Percentiles rank a stretch among this genome's conserved stretches.
Evolutionary conservation across 2,329 filamentous ascomycete genomes (phyloP).

Genomic region (Boeremia exigua): DNA sequence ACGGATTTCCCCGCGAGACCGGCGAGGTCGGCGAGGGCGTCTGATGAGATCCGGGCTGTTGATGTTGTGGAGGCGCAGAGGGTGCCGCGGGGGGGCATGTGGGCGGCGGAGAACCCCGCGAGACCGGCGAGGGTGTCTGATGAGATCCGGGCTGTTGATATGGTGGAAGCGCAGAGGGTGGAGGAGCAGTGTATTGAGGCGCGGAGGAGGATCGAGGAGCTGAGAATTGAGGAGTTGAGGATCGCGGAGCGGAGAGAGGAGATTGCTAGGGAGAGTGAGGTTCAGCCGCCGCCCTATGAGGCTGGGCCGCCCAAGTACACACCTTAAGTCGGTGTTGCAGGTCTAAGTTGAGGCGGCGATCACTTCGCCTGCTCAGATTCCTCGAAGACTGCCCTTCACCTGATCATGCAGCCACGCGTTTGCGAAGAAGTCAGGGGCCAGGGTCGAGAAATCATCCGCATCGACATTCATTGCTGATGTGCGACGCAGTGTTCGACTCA

Average conservation of each 20-base stretch:
- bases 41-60: not conserved
- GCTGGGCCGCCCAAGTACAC: slow-evolving; percentile 23
- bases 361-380: not conserved
- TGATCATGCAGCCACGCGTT: no score
- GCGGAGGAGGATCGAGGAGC: not conserved
- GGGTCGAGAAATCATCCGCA: no score
- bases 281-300: not conserved
- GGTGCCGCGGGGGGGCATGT: not conserved
- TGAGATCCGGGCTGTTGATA: not conserved
- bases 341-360: not conserved
- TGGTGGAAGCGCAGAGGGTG: not conserved
- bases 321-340: not conserved
- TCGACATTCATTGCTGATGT: no score
- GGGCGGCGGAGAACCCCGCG: not conserved
- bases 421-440: no score
- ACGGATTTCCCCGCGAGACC: not conserved
- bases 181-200: not conserved
- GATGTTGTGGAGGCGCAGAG: not conserved
- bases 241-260: not conserved
- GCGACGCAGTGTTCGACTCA: no score
- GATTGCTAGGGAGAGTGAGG: not conserved
- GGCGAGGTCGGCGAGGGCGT: not conserved
- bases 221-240: not conserved
- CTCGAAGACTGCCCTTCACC: no score
- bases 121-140: not conserved